Evolutionary conservation across 176 grass and related monocot genomes (phyloP), one percentile per base, ranked within the genome.

Genomic region (Secale cereale): DNA sequence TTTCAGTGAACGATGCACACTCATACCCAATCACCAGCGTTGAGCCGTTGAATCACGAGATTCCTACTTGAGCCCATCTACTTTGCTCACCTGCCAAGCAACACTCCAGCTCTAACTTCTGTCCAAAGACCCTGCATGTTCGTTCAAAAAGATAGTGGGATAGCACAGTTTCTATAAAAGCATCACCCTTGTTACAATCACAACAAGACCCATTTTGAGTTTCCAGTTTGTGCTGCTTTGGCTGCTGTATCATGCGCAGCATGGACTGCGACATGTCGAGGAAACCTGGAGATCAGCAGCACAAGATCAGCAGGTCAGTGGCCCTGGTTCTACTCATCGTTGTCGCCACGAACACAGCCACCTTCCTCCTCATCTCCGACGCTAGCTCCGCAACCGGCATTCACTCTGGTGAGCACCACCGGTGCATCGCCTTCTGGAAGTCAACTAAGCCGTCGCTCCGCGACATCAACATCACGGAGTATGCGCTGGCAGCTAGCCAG

Each of bases 281-380:
- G 85, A 80, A 79, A 64, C 81, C 39, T 2, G 43, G 46, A 5
- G 68, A 80, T 1, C 60, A 79, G 74, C 77, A 68, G 72, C 33
- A 83, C 39, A 33, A 28, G 20, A 62, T 1, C 59, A 85, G 77
- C 60, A 59, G 68, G 32, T 45, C 46, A 3, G 81, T 14, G 32
- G 68, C 60, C 20, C 26, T 85, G 14, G 46, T 85, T 31, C 37
- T 93, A 20, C 33, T 90, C 15, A n/a, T 90, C 59, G 81, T 88
- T 30, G 20, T 78, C 4, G 39, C 80, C 36, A 90, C 88, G 10
- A 93, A 88, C 52, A 20, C 56, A 29, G 8, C 59, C 39, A 87
- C 85, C 62, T 20, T 93, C 63, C 70, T 93, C 66, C 26, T 90
- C 81, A 90, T 81, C 78, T 87, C 91, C 20, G 85, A 81, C 63